Base-by-base conservation (phyloP, 176 grass and related monocot genomes). In the Tillandsia leiboldiana region DNA sequence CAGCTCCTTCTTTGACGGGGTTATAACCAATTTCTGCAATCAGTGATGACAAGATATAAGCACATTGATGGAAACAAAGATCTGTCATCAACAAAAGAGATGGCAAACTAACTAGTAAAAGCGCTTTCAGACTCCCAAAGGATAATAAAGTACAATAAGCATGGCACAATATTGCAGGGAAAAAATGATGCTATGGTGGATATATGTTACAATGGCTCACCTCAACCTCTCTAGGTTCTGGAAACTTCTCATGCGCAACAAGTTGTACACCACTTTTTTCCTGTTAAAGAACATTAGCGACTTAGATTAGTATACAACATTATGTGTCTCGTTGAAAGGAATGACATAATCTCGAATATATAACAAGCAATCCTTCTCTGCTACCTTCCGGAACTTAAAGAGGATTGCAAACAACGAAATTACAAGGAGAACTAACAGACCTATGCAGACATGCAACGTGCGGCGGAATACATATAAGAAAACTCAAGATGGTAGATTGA, bases 1-100 rank as follows among this genome's bases (percentile, higher is more conserved):
- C 47, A 97, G 77, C 18, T 97, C 94, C 75, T 93, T 93, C 77
- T 97, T 97, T 73, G 94, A 97, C 68, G 94, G 94, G 12, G 84
- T 87, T 82, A 97, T 84, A 73, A 97, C 76, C 68, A 97, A 58
- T 42, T 97, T 97, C 94, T 93, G 77, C 71, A 85, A 12, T 9
- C 26, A 59, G 20, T 53, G 50, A 68, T 70, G 22, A 47, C 50
- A 28, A 89, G 73, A 78, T 51, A 42, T 33, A 33, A 33, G 5
- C 29, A 33, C 29, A 5, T 4, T 33, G 15, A 68, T 47, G 15
- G 7, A 50, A 51, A 49, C 10, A 9, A 49, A 12, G 9, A 56
- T 61, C 13, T 56, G 15, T 56, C 52, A 56, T 13, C 52, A 56
- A 56, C 52, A 66, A 66, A 66, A 47, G 12, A 13, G 26, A 28